Percentiles rank a stretch among this genome's conserved stretches.
These are phyloP conservation scores for Aspergillus coremiiformis DNA, from an alignment of 495 filamentous ascomycete genomes.

Conservation along the genomic window DNA sequence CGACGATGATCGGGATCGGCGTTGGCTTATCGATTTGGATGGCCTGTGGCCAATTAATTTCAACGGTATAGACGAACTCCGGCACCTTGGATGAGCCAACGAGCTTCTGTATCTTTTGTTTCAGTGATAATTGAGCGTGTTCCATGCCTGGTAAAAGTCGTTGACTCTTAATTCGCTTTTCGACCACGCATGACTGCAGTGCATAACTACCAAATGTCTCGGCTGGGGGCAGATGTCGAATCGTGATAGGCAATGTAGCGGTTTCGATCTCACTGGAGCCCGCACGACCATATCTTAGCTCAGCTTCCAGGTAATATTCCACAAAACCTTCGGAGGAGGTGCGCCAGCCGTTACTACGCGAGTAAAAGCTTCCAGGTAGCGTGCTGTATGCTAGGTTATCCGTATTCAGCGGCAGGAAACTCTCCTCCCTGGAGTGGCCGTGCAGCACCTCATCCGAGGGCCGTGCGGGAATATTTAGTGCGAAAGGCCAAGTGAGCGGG, in stretches of 20 bases:
- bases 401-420: constrained; percentile 18
- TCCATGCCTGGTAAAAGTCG: constrained; percentile 16
- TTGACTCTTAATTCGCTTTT: constrained; percentile 4
- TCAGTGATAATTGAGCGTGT: constrained; percentile 13
- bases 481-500: constrained; percentile 13
- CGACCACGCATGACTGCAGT: not conserved
- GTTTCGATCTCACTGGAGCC: not conserved
- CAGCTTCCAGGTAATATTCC: constrained; percentile 17
- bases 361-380: constrained; percentile 15
- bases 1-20: constrained; percentile 10
- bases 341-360: not conserved
- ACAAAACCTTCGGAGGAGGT: constrained; percentile 9
- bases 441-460: not conserved
- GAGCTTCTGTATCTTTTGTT: constrained; percentile 14
- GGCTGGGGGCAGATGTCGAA: constrained; percentile 2
- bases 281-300: constrained; percentile 7
- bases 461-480: constrained; percentile 8
- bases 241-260: constrained; percentile 7
- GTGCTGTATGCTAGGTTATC: constrained; percentile 7
- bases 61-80: constrained; percentile 4
- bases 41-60: constrained; percentile 1
- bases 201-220: not conserved
- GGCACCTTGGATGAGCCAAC: constrained; percentile 18
- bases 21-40: constrained; percentile 11
- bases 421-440: constrained; percentile 4